Conservation (phyloP, 805 yeast species). For the Barnettozyma wickerhamii region DNA sequence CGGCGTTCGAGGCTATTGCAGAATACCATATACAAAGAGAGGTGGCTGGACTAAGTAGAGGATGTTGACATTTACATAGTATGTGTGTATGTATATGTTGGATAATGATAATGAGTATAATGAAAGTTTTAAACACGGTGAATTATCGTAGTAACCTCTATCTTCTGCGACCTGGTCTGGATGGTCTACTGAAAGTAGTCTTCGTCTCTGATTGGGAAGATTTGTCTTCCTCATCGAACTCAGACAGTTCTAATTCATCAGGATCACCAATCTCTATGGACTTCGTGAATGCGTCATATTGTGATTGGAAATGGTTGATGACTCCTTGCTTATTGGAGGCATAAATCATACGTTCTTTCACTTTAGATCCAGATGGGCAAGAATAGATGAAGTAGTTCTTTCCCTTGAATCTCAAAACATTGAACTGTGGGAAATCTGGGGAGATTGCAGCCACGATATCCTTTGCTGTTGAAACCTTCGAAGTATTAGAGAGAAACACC, state of each 20-base stretch:
- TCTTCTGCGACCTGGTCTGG: constrained; percentile 61
- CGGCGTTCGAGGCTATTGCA: constrained; percentile 19
- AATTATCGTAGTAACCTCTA: constrained; percentile 1
- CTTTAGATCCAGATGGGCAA: constrained; percentile 88
- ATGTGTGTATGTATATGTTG: too few relatives aligned
- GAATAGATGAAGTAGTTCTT: constrained; percentile 65
- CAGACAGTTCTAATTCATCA: constrained; percentile 57
- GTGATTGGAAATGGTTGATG: constrained; percentile 41
- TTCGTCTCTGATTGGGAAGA: constrained; percentile 13
- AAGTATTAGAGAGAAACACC: constrained; percentile 33
- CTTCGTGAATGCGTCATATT: constrained; percentile 26
- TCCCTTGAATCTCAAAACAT: constrained; percentile 42
- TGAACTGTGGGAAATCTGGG: constrained; percentile 51
- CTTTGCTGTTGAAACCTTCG: constrained; percentile 19
- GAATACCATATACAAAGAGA: constrained; percentile 11
- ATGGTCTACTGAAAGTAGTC: constrained; percentile 54
- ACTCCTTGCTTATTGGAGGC: constrained; percentile 76
- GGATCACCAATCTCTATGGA: constrained; percentile 72
- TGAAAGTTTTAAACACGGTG: neutral
- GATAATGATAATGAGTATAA: neutral
- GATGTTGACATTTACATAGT: too few relatives aligned
- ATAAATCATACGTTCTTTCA: constrained; percentile 87
- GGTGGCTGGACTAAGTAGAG: constrained; percentile 4
- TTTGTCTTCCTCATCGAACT: constrained; percentile 30
- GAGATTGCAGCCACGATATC: constrained; percentile 33